These are phyloP conservation scores for Rhododendron molle DNA, from an alignment of 148 eudicot genomes.

Conservation along the genomic window DNA sequence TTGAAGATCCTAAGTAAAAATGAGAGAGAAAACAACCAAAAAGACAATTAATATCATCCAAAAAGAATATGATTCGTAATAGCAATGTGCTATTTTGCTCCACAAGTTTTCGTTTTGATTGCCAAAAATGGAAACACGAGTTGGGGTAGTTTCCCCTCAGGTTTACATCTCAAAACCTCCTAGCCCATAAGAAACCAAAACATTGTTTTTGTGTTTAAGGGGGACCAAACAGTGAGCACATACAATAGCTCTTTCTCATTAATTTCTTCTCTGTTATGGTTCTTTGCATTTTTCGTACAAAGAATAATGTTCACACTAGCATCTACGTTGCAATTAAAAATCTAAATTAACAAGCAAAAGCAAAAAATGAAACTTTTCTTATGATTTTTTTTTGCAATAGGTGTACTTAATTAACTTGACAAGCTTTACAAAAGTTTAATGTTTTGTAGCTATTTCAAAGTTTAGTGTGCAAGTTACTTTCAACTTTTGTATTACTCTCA, in stretches of 20 bases:
- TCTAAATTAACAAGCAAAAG: neutral
- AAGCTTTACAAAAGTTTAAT: neutral
- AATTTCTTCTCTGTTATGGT: neutral
- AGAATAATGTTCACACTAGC: neutral
- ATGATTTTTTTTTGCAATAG: neutral
- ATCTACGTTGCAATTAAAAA: neutral
- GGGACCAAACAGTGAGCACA: neutral
- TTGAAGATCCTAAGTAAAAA: conserved; percentile 17
- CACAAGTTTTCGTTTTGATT: neutral
- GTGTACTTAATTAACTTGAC: neutral
- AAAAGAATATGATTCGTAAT: neutral
- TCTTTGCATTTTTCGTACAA: neutral
- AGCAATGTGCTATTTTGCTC: neutral
- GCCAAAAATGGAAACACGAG: neutral
- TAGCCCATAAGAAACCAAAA: neutral
- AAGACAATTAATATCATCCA: neutral
- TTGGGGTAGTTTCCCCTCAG: neutral
- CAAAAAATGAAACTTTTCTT: neutral
- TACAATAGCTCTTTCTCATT: neutral
- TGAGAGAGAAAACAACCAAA: neutral
- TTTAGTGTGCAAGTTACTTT: neutral
- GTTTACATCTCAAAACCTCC: neutral
- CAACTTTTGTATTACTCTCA: neutral
- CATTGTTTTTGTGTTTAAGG: neutral
- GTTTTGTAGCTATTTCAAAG: neutral